Percentiles rank a stretch among this genome's conserved stretches.
Conservation (phyloP, 2,329 filamentous ascomycete genomes). For the Alternaria sp. region DNA sequence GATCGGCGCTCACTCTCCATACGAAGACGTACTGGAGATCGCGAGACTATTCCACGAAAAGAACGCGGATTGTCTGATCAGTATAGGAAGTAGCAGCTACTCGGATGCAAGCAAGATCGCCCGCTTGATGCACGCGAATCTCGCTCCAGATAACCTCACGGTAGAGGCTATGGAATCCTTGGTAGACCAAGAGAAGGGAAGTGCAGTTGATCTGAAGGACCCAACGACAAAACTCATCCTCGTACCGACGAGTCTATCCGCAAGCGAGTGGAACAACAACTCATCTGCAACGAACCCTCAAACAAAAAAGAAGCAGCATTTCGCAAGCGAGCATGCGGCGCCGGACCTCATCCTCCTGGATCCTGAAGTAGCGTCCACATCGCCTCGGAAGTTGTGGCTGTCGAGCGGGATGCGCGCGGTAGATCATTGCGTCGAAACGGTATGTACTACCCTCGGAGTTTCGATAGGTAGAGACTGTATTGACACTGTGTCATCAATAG, state of each 20-base stretch:
- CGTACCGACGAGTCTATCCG: slow-evolving; percentile 32
- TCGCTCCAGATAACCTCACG: slow-evolving; percentile 17
- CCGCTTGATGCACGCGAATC: slow-evolving; percentile 27
- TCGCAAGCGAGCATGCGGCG: slow-evolving; percentile 21
- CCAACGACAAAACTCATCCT: slow-evolving; percentile 27
- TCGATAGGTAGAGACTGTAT: neutral
- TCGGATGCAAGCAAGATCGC: slow-evolving; percentile 38
- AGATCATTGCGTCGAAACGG: slow-evolving; percentile 40
- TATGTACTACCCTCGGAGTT: neutral
- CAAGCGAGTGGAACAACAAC: slow-evolving; percentile 34
- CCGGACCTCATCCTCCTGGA: slow-evolving; percentile 30
- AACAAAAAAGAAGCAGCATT: slow-evolving; percentile 35
- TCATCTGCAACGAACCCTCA: slow-evolving; percentile 28
- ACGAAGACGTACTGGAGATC: slow-evolving; percentile 31
- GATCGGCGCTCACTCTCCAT: slow-evolving; percentile 32
- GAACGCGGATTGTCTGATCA: slow-evolving; percentile 29
- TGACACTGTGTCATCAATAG: neutral
- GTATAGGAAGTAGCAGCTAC: slow-evolving; percentile 33
- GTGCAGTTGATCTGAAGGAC: slow-evolving; percentile 17
- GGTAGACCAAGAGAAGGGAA: slow-evolving; percentile 26
- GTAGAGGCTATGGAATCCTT: slow-evolving; percentile 29
- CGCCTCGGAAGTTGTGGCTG: slow-evolving; percentile 33
- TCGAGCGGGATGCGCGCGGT: slow-evolving; percentile 37
- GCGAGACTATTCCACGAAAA: slow-evolving; percentile 19
- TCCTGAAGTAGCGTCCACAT: slow-evolving; percentile 32